Evolutionary conservation across 148 eudicot genomes (phyloP), one percentile per base, ranked within the genome.

Genomic region (Fagopyrum tataricum): DNA sequence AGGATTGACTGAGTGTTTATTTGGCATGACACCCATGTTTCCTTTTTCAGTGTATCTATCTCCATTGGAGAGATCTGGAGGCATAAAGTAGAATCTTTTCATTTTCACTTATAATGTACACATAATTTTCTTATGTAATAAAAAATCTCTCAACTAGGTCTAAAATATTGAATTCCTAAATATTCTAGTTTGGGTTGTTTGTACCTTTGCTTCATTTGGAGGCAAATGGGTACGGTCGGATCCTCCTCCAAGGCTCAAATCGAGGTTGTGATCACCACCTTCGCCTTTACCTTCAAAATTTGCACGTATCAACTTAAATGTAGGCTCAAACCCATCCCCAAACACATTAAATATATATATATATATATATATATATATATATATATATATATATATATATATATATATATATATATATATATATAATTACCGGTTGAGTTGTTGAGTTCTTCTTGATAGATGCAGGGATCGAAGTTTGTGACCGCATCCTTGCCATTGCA

Each of bases 401-500:
- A n/a, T n/a, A n/a, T n/a, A n/a, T n/a, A n/a, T n/a, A n/a, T n/a
- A 8, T 21, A 13, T 8, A 17, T 17, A 18, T 53, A 23, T n/a
- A 53, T 58, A 58, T 58, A 23, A 18, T 17, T 7, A 23, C 72
- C 52, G 15, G 6, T 42, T 18, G 52, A 70, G 72, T 20, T 20
- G 90, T 87, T 89, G 47, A 91, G 87, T 76, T 94, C 98, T 75
- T 88, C 88, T 48, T 88, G 87, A 31, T 94, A 94, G 75, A 88
- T 88, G 82, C 80, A 91, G 26, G 91, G 87, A 88, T 94, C 96
- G 77, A 94, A 94, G 74, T 94, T 94, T 26, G 98, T 91, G 40
- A 94, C 95, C 51, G 97, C 98, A 47, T 94, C 98, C 78, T 94
- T 94, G 31, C 98, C 98, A 68, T 89, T 91, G 75, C 97, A 89